Conservation (phyloP, 2,329 filamentous ascomycete genomes). For the Colletotrichum sp. region DNA sequence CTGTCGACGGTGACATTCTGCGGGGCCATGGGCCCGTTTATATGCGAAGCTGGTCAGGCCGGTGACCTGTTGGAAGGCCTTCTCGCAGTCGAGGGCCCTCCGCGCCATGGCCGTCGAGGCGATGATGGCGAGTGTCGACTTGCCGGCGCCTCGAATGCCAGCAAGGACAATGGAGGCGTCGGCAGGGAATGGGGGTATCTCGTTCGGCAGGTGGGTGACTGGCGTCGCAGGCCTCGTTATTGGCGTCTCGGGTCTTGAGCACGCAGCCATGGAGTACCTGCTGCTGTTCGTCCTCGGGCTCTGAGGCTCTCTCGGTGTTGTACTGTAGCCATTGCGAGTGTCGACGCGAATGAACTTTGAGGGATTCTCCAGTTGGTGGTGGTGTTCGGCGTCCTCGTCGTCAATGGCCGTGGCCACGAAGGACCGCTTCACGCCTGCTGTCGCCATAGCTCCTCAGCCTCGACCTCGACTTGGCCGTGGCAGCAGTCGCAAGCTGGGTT, state of each 20-base stretch:
- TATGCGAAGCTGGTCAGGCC: slow-evolving; percentile 67
- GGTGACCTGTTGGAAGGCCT: slow-evolving; percentile 68
- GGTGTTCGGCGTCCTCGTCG: slow-evolving; percentile 27
- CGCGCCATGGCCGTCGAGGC: slow-evolving; percentile 73
- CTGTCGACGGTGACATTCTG: slow-evolving; percentile 68
- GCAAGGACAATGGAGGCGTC: slow-evolving; percentile 76
- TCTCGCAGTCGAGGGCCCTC: slow-evolving; percentile 72
- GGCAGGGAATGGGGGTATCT: slow-evolving; percentile 18
- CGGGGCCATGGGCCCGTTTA: slow-evolving; percentile 65
- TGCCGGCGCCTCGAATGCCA: slow-evolving; percentile 76
- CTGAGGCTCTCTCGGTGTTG: slow-evolving; percentile 7
- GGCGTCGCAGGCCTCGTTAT: slow-evolving; percentile 9
- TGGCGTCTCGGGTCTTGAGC: slow-evolving; percentile 9
- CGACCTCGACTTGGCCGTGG: neutral
- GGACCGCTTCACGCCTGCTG: slow-evolving; percentile 46
- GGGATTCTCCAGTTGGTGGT: slow-evolving; percentile 19
- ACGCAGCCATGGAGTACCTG: slow-evolving; percentile 12
- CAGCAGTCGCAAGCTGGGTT: neutral
- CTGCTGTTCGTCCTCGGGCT: slow-evolving; percentile 17
- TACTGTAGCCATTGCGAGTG: slow-evolving; percentile 2
- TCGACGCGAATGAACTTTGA: slow-evolving; percentile 12
- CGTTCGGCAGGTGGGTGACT: slow-evolving; percentile 6
- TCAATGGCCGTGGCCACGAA: slow-evolving; percentile 37
- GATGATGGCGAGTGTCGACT: slow-evolving; percentile 78
- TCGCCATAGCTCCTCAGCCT: slow-evolving; percentile 24